Evolutionary conservation across 768 basidiomycete genomes (phyloP), one percentile per base, ranked within the genome.

Genomic region (Pleurotus djamor): DNA sequence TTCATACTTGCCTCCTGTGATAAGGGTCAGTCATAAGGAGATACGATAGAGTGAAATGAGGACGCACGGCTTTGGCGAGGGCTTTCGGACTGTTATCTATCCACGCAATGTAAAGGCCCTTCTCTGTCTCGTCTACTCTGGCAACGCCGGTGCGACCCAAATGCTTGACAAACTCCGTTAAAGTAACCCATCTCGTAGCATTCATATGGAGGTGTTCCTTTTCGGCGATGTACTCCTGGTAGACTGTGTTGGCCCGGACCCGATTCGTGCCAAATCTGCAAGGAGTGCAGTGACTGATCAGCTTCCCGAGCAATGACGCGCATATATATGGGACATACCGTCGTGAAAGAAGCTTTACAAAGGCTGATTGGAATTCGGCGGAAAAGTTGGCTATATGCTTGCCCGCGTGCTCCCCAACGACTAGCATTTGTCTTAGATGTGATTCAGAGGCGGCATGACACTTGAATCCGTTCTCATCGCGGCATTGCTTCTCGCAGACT

Each of bases 381-480:
- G 94, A 96, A 76, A 93, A 98, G 70, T 93, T 88, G 57, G 89
- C 80, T 64, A 99, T 98, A 71, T 98, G 93, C 66, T 81, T 85
- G 13, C 93, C 93, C 2, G 97, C 95, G 71, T 92, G 79, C 74
- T 98, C 95, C 41, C 96, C 97, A 52, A 98, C 94, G 48, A 96
- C 88, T 63, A 99, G 84, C 95, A 99, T 98, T 72, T 98, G 95
- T 2, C 97, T 86, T 37, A 98, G 78, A 75, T 99, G 97, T 0
- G 88, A 81, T 72, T 96, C 94, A 34, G 92, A 92, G 57, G 84
- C 83, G 13, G 87, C 83, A 71, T 98, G 95, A 72, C 94, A 96
- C 75, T 97, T 97, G 85, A 98, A 99, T 14, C 96, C 97, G 73
- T 99, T 99, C 78, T 98, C 97, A 73, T 98, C 92, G 70, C 96